These are phyloP conservation scores for Blastomyces gilchristii DNA, from an alignment of 2,329 filamentous ascomycete genomes.

Conservation along the genomic window DNA sequence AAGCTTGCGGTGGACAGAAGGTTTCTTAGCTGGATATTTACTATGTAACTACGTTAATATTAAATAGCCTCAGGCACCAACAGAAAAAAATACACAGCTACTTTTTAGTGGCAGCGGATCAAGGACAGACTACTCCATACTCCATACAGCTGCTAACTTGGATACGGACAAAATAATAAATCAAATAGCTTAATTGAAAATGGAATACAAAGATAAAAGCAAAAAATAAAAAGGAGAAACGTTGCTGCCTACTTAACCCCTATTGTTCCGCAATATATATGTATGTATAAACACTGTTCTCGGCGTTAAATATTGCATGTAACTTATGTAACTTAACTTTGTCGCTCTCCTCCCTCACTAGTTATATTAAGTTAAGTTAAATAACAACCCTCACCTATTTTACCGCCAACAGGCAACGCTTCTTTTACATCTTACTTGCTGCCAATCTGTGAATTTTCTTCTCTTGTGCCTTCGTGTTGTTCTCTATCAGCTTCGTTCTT, in stretches of 20 bases:
- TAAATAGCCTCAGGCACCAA: slow-evolving; percentile 2
- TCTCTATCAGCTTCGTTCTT: neutral
- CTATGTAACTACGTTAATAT: too few relatives aligned
- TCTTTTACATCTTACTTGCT: neutral
- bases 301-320: too few relatives aligned
- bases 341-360: too few relatives aligned
- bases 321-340: too few relatives aligned
- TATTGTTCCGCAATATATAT: neutral
- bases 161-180: neutral
- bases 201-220: neutral
- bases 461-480: neutral
- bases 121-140: neutral
- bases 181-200: neutral
- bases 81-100: neutral
- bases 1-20: neutral
- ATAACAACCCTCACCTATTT: too few relatives aligned
- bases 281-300: too few relatives aligned
- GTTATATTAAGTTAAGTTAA: too few relatives aligned
- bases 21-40: too few relatives aligned
- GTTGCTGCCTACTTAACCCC: slow-evolving; percentile 1
- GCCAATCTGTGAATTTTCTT: neutral
- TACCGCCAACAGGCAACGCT: too few relatives aligned
- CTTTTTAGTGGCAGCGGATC: neutral
- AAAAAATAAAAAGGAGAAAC: neutral
- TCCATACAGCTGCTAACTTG: too few relatives aligned